Evolutionary conservation across 805 yeast genomes (phyloP).

Genomic region (Saccharomyces eubayanus): DNA sequence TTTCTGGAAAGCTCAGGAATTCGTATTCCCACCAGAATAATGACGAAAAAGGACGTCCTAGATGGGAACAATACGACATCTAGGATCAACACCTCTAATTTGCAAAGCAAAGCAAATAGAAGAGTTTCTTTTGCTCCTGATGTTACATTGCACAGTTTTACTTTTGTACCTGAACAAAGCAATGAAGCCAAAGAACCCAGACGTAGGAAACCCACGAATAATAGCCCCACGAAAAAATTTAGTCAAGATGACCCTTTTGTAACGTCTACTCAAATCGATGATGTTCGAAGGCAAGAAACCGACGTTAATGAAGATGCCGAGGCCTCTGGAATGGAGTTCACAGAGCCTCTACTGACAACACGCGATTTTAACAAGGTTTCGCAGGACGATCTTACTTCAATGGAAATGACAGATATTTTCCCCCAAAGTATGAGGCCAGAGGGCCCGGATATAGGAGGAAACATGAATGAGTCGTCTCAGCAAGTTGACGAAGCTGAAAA

Average conservation of each 20-base stretch:
- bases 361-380: not conserved
- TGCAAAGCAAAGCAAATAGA: slow-evolving; percentile 28
- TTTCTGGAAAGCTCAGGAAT: not conserved
- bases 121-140: slow-evolving; percentile 75
- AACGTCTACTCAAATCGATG: slow-evolving; percentile 1
- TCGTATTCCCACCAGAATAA: slow-evolving; percentile 3
- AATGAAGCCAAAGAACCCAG: slow-evolving; percentile 15
- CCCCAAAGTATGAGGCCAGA: not conserved
- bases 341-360: slow-evolving; percentile 2
- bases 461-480: not conserved
- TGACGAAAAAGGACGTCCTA: slow-evolving; percentile 7
- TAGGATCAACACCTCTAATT: slow-evolving; percentile 13
- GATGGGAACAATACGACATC: slow-evolving; percentile 28
- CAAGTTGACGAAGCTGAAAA: not conserved
- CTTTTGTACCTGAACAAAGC: slow-evolving; percentile 26
- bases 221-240: not conserved
- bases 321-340: slow-evolving; percentile 7
- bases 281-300: not conserved
- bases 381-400: slow-evolving; percentile 2
- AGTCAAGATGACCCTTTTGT: not conserved
- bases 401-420: slow-evolving; percentile 9
- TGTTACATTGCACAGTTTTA: slow-evolving; percentile 55
- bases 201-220: slow-evolving; percentile 5
- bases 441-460: not conserved
- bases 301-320: not conserved